Percentiles rank a stretch among this genome's conserved stretches.
Conservation (phyloP, 805 yeast genomes). For the Komagataella pastoris region DNA sequence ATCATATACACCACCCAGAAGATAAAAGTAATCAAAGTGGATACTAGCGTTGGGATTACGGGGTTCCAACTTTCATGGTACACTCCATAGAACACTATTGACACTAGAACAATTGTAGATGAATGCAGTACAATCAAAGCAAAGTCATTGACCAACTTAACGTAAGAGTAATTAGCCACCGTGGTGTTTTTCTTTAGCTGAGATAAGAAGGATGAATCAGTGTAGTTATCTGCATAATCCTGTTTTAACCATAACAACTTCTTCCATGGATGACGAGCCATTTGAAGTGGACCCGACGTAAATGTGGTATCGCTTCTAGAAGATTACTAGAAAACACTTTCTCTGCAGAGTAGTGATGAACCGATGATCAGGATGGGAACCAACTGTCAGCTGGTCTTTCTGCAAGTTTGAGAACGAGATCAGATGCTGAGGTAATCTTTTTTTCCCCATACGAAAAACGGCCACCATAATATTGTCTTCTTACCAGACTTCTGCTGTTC, state of each 20-base stretch:
- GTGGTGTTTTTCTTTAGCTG: conserved; percentile 69
- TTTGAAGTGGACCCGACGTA: not conserved
- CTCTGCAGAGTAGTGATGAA: conserved; percentile 1
- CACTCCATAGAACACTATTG: conserved; percentile 54
- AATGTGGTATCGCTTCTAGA: not conserved
- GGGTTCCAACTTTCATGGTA: conserved; percentile 39
- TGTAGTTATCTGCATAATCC: conserved; percentile 85
- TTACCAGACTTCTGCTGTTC: not conserved
- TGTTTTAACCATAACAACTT: conserved; percentile 77
- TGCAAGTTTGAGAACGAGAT: not conserved
- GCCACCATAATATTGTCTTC: not conserved
- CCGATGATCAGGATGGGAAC: not conserved
- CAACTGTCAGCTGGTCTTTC: not conserved
- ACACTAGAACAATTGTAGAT: conserved; percentile 47
- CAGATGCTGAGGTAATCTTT: not conserved
- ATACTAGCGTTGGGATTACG: conserved; percentile 21
- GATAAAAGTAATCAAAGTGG: conserved; percentile 19
- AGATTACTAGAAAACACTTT: not conserved
- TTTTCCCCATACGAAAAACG: not conserved
- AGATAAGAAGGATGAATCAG: conserved; percentile 69
- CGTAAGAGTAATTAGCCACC: conserved; percentile 51
- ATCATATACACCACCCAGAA: conserved; percentile 21
- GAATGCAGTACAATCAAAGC: conserved; percentile 55
- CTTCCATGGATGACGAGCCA: conserved; percentile 44
- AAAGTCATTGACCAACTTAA: conserved; percentile 59